Conservation (phyloP, 208 protist genomes). For the Kentomonas sorsogonicus region DNA sequence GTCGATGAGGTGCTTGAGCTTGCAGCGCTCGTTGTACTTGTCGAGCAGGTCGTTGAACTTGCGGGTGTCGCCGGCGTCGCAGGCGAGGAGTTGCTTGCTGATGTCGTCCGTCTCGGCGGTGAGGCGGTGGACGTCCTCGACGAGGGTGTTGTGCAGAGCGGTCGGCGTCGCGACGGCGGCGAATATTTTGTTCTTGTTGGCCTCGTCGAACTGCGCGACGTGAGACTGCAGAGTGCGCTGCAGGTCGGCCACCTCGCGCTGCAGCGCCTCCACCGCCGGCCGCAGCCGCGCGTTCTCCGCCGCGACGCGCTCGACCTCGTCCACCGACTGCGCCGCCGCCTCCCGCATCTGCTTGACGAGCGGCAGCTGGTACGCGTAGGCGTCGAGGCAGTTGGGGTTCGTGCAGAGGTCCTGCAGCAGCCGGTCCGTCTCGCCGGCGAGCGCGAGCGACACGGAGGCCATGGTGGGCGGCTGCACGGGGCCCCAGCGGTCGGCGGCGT, state of each 20-base stretch:
- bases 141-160: slow-evolving; percentile 60
- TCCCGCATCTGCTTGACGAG: slow-evolving; percentile 77
- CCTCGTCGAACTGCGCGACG: slow-evolving; percentile 39
- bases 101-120: slow-evolving; percentile 25
- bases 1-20: slow-evolving; percentile 62
- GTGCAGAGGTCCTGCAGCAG: slow-evolving; percentile 57
- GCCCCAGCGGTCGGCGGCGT: slow-evolving; percentile 62
- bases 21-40: slow-evolving; percentile 46
- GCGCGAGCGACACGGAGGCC: slow-evolving; percentile 28
- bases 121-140: slow-evolving; percentile 45
- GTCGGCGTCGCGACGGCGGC: slow-evolving; percentile 50
- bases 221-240: slow-evolving; percentile 46
- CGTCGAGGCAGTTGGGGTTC: slow-evolving; percentile 79
- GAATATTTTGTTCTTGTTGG: slow-evolving; percentile 36
- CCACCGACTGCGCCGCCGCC: slow-evolving; percentile 37
- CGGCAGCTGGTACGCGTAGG: slow-evolving; percentile 81
- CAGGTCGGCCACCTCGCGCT: slow-evolving; percentile 37
- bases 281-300: slow-evolving; percentile 48
- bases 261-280: slow-evolving; percentile 35
- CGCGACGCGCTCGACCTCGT: slow-evolving; percentile 53
- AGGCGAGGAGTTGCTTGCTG: slow-evolving; percentile 29
- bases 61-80: slow-evolving; percentile 32
- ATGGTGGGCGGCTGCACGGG: slow-evolving; percentile 62
- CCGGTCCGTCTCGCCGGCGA: slow-evolving; percentile 45
- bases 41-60: slow-evolving; percentile 50